Evolutionary conservation across 2,329 filamentous ascomycete genomes (phyloP).

Genomic region (Aspergillus fumigatus): DNA sequence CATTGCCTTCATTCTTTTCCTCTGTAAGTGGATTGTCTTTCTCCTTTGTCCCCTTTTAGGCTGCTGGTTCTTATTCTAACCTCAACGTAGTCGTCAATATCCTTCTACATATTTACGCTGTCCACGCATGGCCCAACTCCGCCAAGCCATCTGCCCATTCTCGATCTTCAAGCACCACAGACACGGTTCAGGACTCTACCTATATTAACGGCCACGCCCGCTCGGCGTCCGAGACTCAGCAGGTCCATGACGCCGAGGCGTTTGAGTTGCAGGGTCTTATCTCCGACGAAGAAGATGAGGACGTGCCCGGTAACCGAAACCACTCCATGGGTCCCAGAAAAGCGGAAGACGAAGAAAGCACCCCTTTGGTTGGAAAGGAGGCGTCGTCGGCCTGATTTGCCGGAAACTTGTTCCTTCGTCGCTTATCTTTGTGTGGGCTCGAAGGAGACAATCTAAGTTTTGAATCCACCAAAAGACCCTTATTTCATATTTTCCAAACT

Average conservation of each 20-base stretch:
- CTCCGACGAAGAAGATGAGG: slow-evolving; percentile 75
- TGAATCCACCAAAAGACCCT: not conserved
- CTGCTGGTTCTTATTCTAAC: slow-evolving; percentile 4
- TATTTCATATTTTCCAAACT: not conserved
- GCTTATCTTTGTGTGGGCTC: not conserved
- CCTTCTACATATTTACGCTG: slow-evolving; percentile 78
- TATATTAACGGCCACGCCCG: slow-evolving; percentile 44
- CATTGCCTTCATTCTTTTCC: slow-evolving; percentile 82
- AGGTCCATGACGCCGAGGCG: slow-evolving; percentile 76
- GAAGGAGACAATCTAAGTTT: not conserved
- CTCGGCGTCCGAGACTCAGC: slow-evolving; percentile 38
- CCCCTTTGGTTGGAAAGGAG: slow-evolving; percentile 17
- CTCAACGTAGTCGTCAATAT: slow-evolving; percentile 64
- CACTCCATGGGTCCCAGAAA: slow-evolving; percentile 25
- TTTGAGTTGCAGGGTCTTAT: slow-evolving; percentile 90
- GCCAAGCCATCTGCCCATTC: slow-evolving; percentile 13
- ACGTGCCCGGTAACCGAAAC: slow-evolving; percentile 5
- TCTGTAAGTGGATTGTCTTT: slow-evolving; percentile 53
- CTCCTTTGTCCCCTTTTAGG: not conserved
- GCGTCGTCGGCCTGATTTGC: slow-evolving; percentile 1
- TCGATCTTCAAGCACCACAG: slow-evolving; percentile 6
- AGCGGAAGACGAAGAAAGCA: slow-evolving; percentile 27
- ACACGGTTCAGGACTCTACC: slow-evolving; percentile 1
- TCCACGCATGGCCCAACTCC: slow-evolving; percentile 48
- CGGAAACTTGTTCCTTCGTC: not conserved